A percentile compares a stretch with the other conserved stretches of the same genome.
Conservation (phyloP, 257 asterid genomes). For the Paulownia fortunei region DNA sequence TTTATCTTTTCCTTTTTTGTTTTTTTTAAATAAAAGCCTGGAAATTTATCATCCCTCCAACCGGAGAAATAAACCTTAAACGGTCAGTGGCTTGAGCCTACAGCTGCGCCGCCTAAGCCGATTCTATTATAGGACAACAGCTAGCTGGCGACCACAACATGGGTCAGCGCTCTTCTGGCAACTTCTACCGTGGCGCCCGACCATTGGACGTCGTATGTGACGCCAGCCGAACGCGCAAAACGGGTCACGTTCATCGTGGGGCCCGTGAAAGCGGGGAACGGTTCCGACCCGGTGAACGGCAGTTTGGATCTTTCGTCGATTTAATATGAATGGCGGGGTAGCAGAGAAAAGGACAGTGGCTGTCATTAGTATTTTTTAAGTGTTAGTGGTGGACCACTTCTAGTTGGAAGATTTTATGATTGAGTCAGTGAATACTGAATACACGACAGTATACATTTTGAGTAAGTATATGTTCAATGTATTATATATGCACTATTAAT, state of each 20-base stretch:
- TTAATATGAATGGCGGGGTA: not conserved
- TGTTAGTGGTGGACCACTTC: slow-evolving; percentile 1
- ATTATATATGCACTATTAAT: not conserved
- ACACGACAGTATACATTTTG: not conserved
- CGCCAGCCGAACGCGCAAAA: slow-evolving; percentile 40
- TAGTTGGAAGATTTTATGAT: not conserved
- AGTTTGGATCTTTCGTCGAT: slow-evolving; percentile 9
- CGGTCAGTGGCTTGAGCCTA: slow-evolving; percentile 32
- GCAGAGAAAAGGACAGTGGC: not conserved
- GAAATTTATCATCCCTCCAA: not conserved
- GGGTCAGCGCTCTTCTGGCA: slow-evolving; percentile 51
- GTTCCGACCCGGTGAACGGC: slow-evolving; percentile 26
- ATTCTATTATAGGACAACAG: slow-evolving; percentile 16
- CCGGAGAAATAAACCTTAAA: not conserved
- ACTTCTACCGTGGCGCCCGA: slow-evolving; percentile 31
- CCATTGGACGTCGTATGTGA: slow-evolving; percentile 22
- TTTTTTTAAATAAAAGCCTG: too few relatives aligned
- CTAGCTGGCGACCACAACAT: slow-evolving; percentile 49
- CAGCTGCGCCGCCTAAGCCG: slow-evolving; percentile 21
- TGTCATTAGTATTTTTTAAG: not conserved
- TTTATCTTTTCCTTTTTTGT: too few relatives aligned
- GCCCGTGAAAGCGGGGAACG: slow-evolving; percentile 10
- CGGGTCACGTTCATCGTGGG: slow-evolving; percentile 44
- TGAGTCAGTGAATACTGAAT: not conserved
- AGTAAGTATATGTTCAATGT: not conserved